These are phyloP conservation scores for Larix kaempferi DNA, from an alignment of 75 land plant genomes.

Conservation along the genomic window DNA sequence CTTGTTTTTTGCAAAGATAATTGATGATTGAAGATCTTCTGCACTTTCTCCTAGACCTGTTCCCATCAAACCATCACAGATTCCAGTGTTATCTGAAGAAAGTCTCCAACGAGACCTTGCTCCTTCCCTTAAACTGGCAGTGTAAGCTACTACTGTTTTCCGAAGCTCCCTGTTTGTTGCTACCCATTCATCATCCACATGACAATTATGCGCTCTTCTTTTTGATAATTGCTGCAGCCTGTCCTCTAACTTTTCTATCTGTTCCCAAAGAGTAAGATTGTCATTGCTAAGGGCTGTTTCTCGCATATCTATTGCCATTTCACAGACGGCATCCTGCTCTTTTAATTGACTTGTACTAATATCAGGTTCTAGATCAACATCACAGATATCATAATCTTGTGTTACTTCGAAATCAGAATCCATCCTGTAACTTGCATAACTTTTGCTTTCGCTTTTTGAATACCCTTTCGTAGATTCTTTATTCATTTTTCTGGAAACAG, in stretches of 20 bases:
- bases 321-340: not conserved
- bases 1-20: conserved; percentile 1
- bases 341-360: not conserved
- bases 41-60: conserved; percentile 15
- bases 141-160: conserved; percentile 35
- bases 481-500: not conserved
- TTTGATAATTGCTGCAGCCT: conserved; percentile 39
- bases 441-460: not conserved
- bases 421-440: not conserved
- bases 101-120: conserved; percentile 25
- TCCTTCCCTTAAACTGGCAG: conserved; percentile 17
- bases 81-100: conserved; percentile 24
- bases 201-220: conserved; percentile 19
- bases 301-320: conserved; percentile 14
- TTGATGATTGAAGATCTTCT: conserved; percentile 15
- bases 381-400: not conserved
- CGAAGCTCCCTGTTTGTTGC: conserved; percentile 25
- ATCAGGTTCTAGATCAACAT: conserved; percentile 2
- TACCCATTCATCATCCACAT: conserved; percentile 20
- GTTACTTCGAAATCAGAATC: not conserved
- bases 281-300: conserved; percentile 39
- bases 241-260: conserved; percentile 39
- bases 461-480: conserved; percentile 1
- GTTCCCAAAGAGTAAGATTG: conserved; percentile 20
- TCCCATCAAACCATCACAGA: conserved; percentile 11